Conservation (phyloP, 139 green algal species). For the Zygnema cylindricum region DNA sequence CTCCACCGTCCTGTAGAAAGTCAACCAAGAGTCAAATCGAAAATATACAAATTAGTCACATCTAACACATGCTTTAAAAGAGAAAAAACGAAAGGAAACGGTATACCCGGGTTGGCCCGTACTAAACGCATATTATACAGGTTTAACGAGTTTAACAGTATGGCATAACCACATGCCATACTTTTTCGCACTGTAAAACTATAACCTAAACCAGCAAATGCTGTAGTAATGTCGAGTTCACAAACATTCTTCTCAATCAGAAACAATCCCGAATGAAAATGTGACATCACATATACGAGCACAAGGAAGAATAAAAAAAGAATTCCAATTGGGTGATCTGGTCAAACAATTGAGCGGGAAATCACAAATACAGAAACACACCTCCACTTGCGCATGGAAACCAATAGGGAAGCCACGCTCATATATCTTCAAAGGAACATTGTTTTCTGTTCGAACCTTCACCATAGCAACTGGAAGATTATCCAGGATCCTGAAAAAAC, state of each 20-base stretch:
- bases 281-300: too few relatives aligned
- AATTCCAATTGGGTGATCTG: too few relatives aligned
- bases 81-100: neutral
- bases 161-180: too few relatives aligned
- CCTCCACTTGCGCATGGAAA: slow-evolving; percentile 75
- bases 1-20: slow-evolving; percentile 67
- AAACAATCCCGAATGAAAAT: too few relatives aligned
- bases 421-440: slow-evolving; percentile 85
- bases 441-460: slow-evolving; percentile 80
- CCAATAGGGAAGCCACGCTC: slow-evolving; percentile 94
- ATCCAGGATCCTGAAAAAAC: slow-evolving; percentile 85
- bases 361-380: slow-evolving; percentile 17
- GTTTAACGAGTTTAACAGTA: too few relatives aligned
- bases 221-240: too few relatives aligned
- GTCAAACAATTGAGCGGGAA: neutral
- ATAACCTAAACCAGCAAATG: too few relatives aligned
- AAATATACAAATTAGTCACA: slow-evolving; percentile 57
- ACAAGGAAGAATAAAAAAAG: too few relatives aligned
- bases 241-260: too few relatives aligned
- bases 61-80: slow-evolving; percentile 66
- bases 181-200: too few relatives aligned
- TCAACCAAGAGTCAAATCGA: neutral
- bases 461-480: slow-evolving; percentile 97
- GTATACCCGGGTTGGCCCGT: neutral
- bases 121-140: too few relatives aligned